Percentiles rank a stretch among this genome's conserved stretches.
phyloP scores from a whole-genome alignment of 306 rosid species.

The Quercus suber region DNA sequence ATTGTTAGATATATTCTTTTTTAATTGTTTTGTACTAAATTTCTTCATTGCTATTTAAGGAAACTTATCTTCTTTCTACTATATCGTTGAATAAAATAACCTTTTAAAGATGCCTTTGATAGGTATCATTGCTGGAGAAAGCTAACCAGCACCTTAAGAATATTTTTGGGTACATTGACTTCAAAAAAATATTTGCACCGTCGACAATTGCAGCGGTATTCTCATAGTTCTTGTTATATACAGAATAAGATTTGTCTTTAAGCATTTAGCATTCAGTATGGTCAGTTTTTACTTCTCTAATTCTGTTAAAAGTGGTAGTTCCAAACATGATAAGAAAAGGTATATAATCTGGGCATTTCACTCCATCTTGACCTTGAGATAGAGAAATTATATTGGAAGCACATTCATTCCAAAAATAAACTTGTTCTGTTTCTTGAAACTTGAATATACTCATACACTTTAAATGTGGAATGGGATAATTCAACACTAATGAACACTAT shows the following conservation, averaged over 20 bases:
- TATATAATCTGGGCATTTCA: background rate
- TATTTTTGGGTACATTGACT: constrained; percentile 20
- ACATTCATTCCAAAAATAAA: background rate
- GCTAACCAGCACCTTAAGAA: constrained; percentile 3
- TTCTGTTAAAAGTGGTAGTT: no score
- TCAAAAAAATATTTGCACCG: constrained; percentile 32
- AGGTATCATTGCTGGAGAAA: constrained; percentile 25
- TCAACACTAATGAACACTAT: background rate
- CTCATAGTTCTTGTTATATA: background rate
- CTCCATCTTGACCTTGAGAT: background rate
- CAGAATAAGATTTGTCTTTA: background rate
- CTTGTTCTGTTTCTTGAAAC: no score
- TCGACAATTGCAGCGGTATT: constrained; percentile 34
- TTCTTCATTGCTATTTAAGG: background rate
- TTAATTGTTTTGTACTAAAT: background rate
- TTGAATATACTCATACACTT: background rate
- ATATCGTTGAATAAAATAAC: background rate
- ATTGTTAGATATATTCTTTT: no score
- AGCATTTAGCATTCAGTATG: no score
- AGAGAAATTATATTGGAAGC: background rate
- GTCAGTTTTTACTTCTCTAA: no score
- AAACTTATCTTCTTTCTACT: background rate
- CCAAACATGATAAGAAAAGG: background rate
- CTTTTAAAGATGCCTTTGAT: background rate
- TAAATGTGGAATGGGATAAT: background rate